Evolutionary conservation across 129 eudicot species (phyloP), one percentile per base, ranked within the genome.

Genomic region (Gnaphalium uliginosum): DNA sequence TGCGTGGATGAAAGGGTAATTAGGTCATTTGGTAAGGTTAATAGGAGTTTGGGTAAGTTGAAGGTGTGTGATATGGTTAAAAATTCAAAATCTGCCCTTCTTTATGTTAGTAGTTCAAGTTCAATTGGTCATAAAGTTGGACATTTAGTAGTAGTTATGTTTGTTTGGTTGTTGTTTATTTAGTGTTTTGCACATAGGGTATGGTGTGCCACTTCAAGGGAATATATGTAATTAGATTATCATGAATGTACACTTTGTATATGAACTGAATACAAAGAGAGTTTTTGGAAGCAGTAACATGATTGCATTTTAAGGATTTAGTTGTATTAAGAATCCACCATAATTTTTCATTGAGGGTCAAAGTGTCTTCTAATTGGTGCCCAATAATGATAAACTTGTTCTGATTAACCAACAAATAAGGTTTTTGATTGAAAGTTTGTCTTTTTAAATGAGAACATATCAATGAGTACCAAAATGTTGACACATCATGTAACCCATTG

Each of bases 1-100:
- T 92, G 97, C 63, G 66, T 87, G 43, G 96, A 86, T 61, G 76
- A 87, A 71, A 81, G 83, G 32, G 65, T 82, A 71, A 68, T 69
- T 70, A 57, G 30, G 79, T 78, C 73, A 5, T 77, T 68, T 77
- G 7, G 24, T 3, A 80, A 82, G 50, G 68, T 62, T 60, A 77
- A 79, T 72, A 68, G 78, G 17, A 43, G 59, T 66, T 71, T 83
- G 68, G 87, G 81, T 65, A 76, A 81, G 43, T 59, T 90, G 51
- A 91, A 85, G 73, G 18, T 66, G 4, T 91, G 95, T 62, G 76
- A 58, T 30, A 61, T 39, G 26, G 53, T 81, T 33, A 79, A 68
- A 19, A 68, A 77, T 74, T 81, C 91, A 73, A 66, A 25, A 66
- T 78, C 29, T 78, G 88, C 83, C 80, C 82, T 78, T 65, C 58